These are phyloP conservation scores for Naganishia cerealis DNA, from an alignment of 1,284 basidiomycete species.

Conservation along the genomic window DNA sequence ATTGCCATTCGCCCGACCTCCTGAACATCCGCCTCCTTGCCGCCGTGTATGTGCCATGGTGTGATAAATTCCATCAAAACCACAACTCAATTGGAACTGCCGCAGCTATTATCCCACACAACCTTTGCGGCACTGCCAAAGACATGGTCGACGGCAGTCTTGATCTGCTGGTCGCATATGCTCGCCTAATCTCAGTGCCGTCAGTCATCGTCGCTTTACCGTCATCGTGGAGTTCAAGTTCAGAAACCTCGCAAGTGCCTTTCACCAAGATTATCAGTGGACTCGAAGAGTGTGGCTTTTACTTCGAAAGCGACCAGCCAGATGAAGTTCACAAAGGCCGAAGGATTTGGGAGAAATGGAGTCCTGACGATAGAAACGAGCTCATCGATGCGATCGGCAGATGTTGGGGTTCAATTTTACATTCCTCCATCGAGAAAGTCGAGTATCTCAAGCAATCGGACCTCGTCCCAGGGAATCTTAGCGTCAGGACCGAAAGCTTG, in stretches of 20 bases:
- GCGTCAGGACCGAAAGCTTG: background rate
- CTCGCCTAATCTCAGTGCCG: background rate
- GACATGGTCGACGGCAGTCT: background rate
- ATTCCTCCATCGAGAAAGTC: background rate
- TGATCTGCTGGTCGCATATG: slow-evolving; percentile 11
- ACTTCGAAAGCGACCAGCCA: background rate
- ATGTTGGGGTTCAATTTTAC: background rate
- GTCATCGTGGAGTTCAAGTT: background rate
- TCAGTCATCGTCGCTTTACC: background rate
- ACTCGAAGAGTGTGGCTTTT: background rate
- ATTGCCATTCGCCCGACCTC: too few species aligned
- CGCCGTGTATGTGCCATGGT: too few species aligned
- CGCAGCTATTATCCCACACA: background rate
- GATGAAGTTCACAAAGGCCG: background rate
- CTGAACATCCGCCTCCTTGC: too few species aligned
- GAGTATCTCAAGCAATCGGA: background rate
- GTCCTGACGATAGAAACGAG: background rate
- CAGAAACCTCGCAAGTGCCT: background rate
- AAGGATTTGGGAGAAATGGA: background rate
- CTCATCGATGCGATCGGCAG: background rate
- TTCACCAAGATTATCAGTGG: slow-evolving; percentile 9
- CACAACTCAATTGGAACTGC: background rate
- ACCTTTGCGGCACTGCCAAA: background rate
- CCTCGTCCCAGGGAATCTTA: background rate
- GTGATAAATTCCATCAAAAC: background rate